Base-by-base conservation (phyloP, 768 basidiomycete species). In the Macrolepiota albuminosa region DNA sequence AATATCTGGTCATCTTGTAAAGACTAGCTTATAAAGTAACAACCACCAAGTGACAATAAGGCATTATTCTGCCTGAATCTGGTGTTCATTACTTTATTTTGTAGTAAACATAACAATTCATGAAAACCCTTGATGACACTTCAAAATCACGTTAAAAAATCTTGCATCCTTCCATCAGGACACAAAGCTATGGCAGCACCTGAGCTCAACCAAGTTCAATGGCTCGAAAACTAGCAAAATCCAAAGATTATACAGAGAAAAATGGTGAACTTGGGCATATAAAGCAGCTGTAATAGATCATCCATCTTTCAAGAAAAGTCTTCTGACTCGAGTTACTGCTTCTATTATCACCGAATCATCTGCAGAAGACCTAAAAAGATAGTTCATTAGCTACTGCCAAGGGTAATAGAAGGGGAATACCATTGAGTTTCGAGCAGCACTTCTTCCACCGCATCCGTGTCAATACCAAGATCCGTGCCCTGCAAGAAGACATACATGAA, bases 381-480 rank as follows among this genome's bases (percentile, higher is more conserved):
- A 37, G 16, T 21, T 9, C 37, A 33, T 46, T 34, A 48, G 43
- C n/a, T 47, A 18, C 10, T 33, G 18, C 11, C 14, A 33, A 29
- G 37, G 36, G 39, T 42, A 3, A 37, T n/a, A 52, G 10, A 51
- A 31, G 18, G 46, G 21, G 21, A 21, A 5, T 16, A 92, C 92
- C 92, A 94, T 71, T 89, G 88, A 26, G 92, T 93, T 70, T 94
- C 89, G 31, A 94, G 73, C 43, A 94, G 71, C 13, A 89, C 69
- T 14, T 87, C 83, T 67, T 93, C 90, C 1, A 82, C 78, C 42
- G 81, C 83, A 40, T 86, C 85, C 9, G 84, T 84, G 16, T 90
- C 88, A 58, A 77, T 71, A 0, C 79, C 85, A 9, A 89, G 67
- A 63, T 91, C 91, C 49, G 78, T 78, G 64, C 84, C 84, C 69